Evolutionary conservation across 2,329 filamentous ascomycete species (phyloP).

Genomic region (Aspergillus transmontanensis): DNA sequence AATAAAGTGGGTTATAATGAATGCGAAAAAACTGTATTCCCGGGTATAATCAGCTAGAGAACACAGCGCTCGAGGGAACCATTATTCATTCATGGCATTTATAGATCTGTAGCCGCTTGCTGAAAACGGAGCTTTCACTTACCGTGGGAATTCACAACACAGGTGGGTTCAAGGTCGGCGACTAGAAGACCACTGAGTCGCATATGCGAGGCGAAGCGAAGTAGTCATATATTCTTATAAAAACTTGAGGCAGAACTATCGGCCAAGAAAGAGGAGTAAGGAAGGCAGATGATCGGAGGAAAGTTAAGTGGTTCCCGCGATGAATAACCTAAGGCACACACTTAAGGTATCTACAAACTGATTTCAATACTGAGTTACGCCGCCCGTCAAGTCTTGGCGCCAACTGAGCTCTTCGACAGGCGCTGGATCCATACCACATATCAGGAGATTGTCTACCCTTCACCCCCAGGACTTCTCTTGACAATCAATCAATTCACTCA

Average conservation of each 20-base stretch:
- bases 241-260: neutral
- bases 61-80: neutral
- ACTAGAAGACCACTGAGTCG: neutral
- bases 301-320: neutral
- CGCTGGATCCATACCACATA: neutral
- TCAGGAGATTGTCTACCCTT: neutral
- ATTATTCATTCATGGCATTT: neutral
- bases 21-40: neutral
- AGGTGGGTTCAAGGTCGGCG: neutral
- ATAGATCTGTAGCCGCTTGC: neutral
- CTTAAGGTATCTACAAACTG: neutral
- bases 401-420: conserved; percentile 6
- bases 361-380: neutral
- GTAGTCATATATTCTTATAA: neutral
- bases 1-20: neutral
- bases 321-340: neutral
- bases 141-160: neutral
- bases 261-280: neutral
- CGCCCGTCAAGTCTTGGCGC: conserved; percentile 5
- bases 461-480: neutral
- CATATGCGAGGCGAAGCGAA: neutral
- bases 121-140: conserved; percentile 7
- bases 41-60: neutral
- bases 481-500: neutral
- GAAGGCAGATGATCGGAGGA: neutral